phyloP scores from a whole-genome alignment of 106 monocot genomes.

The Phalaenopsis equestris region DNA sequence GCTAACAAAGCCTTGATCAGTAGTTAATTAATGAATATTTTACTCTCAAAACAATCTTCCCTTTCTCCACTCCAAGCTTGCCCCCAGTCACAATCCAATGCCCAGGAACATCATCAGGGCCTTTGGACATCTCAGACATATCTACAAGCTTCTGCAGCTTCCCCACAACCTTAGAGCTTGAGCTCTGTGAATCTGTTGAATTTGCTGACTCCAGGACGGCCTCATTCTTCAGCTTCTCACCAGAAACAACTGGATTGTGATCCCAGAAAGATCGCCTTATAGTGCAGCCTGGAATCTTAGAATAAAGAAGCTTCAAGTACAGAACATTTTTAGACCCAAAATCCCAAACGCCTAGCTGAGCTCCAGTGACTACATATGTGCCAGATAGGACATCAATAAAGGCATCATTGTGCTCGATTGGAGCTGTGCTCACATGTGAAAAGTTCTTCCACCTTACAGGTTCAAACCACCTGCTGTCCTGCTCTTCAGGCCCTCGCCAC shows the following conservation, averaged over 20 bases:
- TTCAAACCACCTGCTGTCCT: slow-evolving; percentile 84
- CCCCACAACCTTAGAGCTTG: slow-evolving; percentile 24
- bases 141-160: slow-evolving; percentile 57
- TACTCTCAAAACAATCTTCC: slow-evolving; percentile 67
- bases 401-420: slow-evolving; percentile 53
- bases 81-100: slow-evolving; percentile 87
- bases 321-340: slow-evolving; percentile 68
- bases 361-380: slow-evolving; percentile 61
- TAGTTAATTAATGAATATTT: slow-evolving; percentile 80
- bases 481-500: slow-evolving; percentile 88
- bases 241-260: slow-evolving; percentile 17
- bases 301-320: slow-evolving; percentile 64
- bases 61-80: slow-evolving; percentile 78
- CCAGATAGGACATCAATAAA: slow-evolving; percentile 47
- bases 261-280: slow-evolving; percentile 79
- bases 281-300: slow-evolving; percentile 64
- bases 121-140: slow-evolving; percentile 50
- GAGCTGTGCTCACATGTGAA: slow-evolving; percentile 75
- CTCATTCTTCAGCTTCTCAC: too few species aligned
- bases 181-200: slow-evolving; percentile 14
- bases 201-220: not conserved
- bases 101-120: slow-evolving; percentile 62
- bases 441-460: slow-evolving; percentile 86
- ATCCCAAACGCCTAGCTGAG: slow-evolving; percentile 85
- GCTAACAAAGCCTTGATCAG: slow-evolving; percentile 12